Evolutionary conservation across 1,284 basidiomycete species (phyloP), one percentile per base, ranked within the genome.

Genomic region (Tilletia setariae): DNA sequence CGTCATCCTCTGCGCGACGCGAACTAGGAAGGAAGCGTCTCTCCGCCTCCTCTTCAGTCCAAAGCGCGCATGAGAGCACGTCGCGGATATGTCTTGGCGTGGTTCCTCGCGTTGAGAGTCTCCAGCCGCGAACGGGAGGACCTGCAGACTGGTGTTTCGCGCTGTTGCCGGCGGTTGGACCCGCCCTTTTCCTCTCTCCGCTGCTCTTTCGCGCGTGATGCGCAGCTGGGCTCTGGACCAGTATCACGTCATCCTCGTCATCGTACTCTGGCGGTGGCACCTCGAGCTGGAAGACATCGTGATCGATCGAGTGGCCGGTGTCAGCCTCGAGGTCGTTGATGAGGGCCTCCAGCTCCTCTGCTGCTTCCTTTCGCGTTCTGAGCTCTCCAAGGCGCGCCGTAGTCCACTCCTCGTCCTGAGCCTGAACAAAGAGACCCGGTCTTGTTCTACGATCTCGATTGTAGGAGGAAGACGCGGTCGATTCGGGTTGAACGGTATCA

Each of bases 381-480:
- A 61, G 28, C 30, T 61, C 56, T 0, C 28, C 32, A 4, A 61
- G 30, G 13, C 19, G 15, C 1, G 16, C 32, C 8, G 28, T 16
- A 4, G 56, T 16, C 56, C 56, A 61, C 28, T 19, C 28, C 19
- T 61, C 30, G 3, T 32, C 56, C 28, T 25, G 19, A 3, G 28
- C 25, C n/a, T 61, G 56, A 16, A 61, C 15, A 30, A 61, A 61
- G 13, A 61, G 56, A 61, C 56, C 56, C 28, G 56, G 56, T 9
- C 56, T 25, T 8, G 28, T 32, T 21, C 56, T 25, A 28, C 56
- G 25, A 9, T 21, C 28, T 16, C 7, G 25, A 30, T 30, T 16
- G 3, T 9, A 25, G 28, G 56, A 61, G 8, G 56, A 61, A 2
- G 56, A 61, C 28, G 56, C 56, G 19, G 28, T 32, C 28, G 1